Percentiles rank a stretch among this genome's conserved stretches.
phyloP scores from a whole-genome alignment of 192 early-diverging fungal species.

The Podila epicladia region DNA sequence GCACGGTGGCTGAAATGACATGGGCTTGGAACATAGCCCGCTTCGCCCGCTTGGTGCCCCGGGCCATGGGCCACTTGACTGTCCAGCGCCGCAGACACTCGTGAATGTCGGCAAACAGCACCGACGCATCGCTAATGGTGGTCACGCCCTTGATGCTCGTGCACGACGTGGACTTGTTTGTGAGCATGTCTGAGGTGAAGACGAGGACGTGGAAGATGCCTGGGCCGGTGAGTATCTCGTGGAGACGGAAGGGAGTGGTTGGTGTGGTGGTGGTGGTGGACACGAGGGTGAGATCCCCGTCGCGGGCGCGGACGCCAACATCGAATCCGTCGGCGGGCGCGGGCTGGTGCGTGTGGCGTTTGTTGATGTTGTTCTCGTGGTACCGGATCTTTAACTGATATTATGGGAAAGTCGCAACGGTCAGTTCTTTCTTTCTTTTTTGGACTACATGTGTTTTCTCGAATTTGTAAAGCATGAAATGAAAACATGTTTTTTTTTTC shows the following conservation, averaged over 20 bases:
- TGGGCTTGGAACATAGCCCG: constrained; percentile 25
- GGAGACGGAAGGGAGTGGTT: constrained; percentile 13
- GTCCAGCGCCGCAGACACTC: constrained; percentile 19
- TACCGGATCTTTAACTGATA: constrained; percentile 26
- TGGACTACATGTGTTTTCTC: no score
- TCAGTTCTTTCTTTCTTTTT: background rate
- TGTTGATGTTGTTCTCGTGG: constrained; percentile 36
- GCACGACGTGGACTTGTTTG: constrained; percentile 6
- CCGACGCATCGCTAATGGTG: no score
- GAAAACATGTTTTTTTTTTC: no score
- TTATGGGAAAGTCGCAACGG: background rate
- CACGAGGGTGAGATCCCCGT: constrained; percentile 13
- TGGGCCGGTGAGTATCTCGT: constrained; percentile 27
- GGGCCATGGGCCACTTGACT: constrained; percentile 16
- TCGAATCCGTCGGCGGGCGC: constrained; percentile 8
- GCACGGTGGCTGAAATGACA: constrained; percentile 8
- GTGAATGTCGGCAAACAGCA: background rate
- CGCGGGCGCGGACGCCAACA: constrained; percentile 26
- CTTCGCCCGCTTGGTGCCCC: background rate
- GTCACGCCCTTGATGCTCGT: constrained; percentile 8
- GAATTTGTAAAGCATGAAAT: no score
- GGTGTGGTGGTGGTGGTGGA: background rate
- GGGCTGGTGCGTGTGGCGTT: constrained; percentile 21
- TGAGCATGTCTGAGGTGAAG: constrained; percentile 33
- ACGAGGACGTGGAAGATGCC: constrained; percentile 47